Evolutionary conservation across 169 alveolate species (phyloP).

Genomic region (Cryptosporidium baileyi): DNA sequence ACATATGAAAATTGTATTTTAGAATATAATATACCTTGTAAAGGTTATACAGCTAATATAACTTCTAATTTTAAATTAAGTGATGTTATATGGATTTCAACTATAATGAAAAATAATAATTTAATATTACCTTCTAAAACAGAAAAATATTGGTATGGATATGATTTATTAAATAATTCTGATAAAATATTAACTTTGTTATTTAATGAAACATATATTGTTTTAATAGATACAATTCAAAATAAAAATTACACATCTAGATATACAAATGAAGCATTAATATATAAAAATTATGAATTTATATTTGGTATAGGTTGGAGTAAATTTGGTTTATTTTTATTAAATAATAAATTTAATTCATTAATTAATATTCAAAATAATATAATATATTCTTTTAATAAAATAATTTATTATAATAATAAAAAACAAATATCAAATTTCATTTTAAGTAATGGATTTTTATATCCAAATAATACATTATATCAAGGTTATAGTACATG

Average conservation of each 20-base stretch:
- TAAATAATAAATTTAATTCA: neutral
- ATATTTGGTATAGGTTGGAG: constrained; percentile 40
- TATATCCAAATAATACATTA: constrained; percentile 4
- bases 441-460: neutral
- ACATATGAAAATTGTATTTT: constrained; percentile 11
- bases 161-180: neutral
- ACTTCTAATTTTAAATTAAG: neutral
- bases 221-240: neutral
- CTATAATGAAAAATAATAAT: neutral
- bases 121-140: neutral
- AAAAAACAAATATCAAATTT: neutral
- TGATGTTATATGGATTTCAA: constrained; percentile 5
- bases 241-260: neutral
- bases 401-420: neutral
- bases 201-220: neutral
- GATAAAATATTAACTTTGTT: neutral
- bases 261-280: constrained; percentile 9
- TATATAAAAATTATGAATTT: neutral
- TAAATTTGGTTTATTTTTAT: constrained; percentile 4
- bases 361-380: neutral
- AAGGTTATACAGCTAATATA: neutral
- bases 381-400: neutral
- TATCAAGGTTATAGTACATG: constrained; percentile 12
- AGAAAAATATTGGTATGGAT: neutral
- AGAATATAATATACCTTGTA: neutral